These are phyloP conservation scores for Berberis vulgaris DNA, from an alignment of 164 flowering plant genomes.

Conservation along the genomic window DNA sequence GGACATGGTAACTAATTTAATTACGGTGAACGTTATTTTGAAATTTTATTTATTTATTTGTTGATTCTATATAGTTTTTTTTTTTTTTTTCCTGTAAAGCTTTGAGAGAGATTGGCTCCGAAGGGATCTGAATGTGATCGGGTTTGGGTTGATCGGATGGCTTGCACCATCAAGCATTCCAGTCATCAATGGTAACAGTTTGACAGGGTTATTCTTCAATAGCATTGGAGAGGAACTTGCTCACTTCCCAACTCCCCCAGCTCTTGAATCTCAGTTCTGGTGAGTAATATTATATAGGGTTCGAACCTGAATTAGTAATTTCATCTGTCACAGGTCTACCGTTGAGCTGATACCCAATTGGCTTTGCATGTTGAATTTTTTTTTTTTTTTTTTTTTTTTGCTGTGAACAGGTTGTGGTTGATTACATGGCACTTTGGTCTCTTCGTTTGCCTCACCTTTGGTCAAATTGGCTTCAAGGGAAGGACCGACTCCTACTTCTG, in stretches of 20 bases:
- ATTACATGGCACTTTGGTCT: slow-evolving; percentile 81
- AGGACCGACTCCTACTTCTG: slow-evolving; percentile 74
- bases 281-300: slow-evolving; percentile 16
- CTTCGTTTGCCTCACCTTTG: slow-evolving; percentile 76
- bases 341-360: too few species aligned
- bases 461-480: slow-evolving; percentile 97
- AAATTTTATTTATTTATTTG: neutral
- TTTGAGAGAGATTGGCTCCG: slow-evolving; percentile 83
- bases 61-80: neutral
- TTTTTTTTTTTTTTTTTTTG: neutral
- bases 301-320: neutral
- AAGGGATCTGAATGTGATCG: slow-evolving; percentile 73
- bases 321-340: neutral
- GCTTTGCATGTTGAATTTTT: neutral
- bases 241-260: slow-evolving; percentile 82
- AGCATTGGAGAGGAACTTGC: slow-evolving; percentile 86
- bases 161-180: slow-evolving; percentile 90
- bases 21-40: neutral
- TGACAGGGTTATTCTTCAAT: slow-evolving; percentile 84
- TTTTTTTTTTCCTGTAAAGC: slow-evolving; percentile 18
- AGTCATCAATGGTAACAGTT: slow-evolving; percentile 69
- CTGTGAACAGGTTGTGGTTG: slow-evolving; percentile 71
- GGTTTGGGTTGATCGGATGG: slow-evolving; percentile 97
- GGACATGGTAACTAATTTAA: slow-evolving; percentile 42
- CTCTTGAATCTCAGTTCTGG: slow-evolving; percentile 80